Percentiles rank a stretch among this genome's conserved stretches.
These are phyloP conservation scores for Hypoxylon fuscum DNA, from an alignment of 495 filamentous ascomycete species.

Conservation along the genomic window DNA sequence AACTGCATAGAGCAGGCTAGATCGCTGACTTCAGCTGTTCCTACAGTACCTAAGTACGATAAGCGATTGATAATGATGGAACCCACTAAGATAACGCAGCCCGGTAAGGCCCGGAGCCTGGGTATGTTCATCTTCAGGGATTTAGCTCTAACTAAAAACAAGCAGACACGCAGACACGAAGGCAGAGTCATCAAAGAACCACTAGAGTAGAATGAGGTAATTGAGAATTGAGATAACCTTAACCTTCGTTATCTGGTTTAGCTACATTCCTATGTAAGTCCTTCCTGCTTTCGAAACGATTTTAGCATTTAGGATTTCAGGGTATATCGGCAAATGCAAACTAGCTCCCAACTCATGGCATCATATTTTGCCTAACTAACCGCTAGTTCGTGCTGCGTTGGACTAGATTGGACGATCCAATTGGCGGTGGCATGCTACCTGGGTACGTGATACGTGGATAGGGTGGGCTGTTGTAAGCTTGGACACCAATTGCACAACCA, in stretches of 20 bases:
- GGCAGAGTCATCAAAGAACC: constrained; percentile 13
- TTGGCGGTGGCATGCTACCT: constrained; percentile 15
- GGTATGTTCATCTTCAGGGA: not conserved
- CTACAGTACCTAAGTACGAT: constrained; percentile 11
- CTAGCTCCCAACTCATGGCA: constrained; percentile 25
- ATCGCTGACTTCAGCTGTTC: not conserved
- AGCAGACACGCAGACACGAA: too few relatives aligned
- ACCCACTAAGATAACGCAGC: constrained; percentile 28
- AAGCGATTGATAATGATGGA: constrained; percentile 3
- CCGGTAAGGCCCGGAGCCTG: constrained; percentile 27
- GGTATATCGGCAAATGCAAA: constrained; percentile 10
- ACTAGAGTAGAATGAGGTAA: constrained; percentile 19
- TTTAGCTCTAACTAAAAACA: too few relatives aligned
- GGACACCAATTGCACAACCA: constrained; percentile 26
- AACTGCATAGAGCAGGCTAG: constrained; percentile 3
- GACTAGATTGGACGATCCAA: constrained; percentile 25
- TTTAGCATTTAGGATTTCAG: too few relatives aligned
- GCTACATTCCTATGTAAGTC: not conserved
- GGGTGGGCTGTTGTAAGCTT: constrained; percentile 16
- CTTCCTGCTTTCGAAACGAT: constrained; percentile 9
- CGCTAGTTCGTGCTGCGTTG: constrained; percentile 22
- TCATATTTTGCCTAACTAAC: constrained; percentile 33
- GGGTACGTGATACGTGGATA: constrained; percentile 16
- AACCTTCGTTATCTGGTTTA: not conserved
- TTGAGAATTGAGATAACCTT: not conserved